These are phyloP conservation scores for Stagonosporopsis rhizophila DNA, from an alignment of 2,329 filamentous ascomycete genomes.

Conservation along the genomic window DNA sequence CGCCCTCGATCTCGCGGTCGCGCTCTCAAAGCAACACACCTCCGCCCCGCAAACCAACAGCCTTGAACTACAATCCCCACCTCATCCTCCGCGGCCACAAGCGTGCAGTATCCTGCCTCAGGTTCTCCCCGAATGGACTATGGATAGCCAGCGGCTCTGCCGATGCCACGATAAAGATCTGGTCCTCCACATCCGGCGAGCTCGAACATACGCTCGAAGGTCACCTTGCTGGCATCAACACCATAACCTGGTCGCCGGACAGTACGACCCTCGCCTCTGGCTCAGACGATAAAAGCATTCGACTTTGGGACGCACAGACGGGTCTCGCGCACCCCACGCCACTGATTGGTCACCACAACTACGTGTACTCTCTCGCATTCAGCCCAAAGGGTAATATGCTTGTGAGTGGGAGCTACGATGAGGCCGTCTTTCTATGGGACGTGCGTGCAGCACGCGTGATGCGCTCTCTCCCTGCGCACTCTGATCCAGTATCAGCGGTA, in stretches of 20 bases:
- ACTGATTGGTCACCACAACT: slow-evolving; percentile 90
- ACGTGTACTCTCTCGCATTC: slow-evolving; percentile 92
- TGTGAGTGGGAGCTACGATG: slow-evolving; percentile 93
- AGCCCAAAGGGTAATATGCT: slow-evolving; percentile 98
- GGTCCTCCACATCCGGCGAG: slow-evolving; percentile 78
- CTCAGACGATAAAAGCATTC: slow-evolving; percentile 94
- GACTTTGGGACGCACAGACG: slow-evolving; percentile 79
- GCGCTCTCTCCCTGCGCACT: slow-evolving; percentile 91
- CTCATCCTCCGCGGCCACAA: slow-evolving; percentile 79
- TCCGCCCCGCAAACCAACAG: slow-evolving; percentile 58
- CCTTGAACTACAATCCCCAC: slow-evolving; percentile 72
- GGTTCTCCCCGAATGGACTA: slow-evolving; percentile 87
- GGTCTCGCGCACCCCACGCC: slow-evolving; percentile 66
- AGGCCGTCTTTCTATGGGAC: slow-evolving; percentile 97
- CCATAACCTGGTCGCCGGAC: slow-evolving; percentile 93
- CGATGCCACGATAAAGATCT: slow-evolving; percentile 90
- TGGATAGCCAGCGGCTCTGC: slow-evolving; percentile 89
- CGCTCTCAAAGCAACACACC: slow-evolving; percentile 40
- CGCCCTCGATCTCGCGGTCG: slow-evolving; percentile 29
- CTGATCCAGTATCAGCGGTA: slow-evolving; percentile 90
- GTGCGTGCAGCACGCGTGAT: slow-evolving; percentile 86
- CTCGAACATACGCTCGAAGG: slow-evolving; percentile 90
- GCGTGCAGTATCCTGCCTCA: slow-evolving; percentile 80
- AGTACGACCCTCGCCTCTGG: slow-evolving; percentile 86
- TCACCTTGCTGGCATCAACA: slow-evolving; percentile 90